Evolutionary conservation across 805 yeast species (phyloP).

Genomic region (Saturnispora quitensis): DNA sequence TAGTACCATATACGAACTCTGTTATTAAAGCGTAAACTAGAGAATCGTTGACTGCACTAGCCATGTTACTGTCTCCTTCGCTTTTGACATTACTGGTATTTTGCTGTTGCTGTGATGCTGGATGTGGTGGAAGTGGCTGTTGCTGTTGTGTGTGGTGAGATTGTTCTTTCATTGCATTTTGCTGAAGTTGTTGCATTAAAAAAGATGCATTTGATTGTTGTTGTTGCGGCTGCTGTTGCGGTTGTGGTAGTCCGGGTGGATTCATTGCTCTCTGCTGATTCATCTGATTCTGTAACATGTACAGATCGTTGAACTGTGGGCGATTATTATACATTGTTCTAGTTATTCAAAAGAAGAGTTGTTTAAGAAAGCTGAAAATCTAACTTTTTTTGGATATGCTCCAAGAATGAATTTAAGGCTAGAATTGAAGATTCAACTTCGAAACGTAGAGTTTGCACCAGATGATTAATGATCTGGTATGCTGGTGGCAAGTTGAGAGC

Average conservation of each 20-base stretch:
- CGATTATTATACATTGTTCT: slow-evolving; percentile 5
- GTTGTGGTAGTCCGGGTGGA: slow-evolving; percentile 5
- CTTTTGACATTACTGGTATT: background rate
- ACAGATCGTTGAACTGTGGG: slow-evolving; percentile 11
- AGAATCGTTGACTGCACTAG: slow-evolving; percentile 55
- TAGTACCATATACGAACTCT: slow-evolving; percentile 83
- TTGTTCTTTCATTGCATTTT: slow-evolving; percentile 6
- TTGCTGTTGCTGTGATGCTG: background rate
- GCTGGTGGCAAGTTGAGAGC: no score
- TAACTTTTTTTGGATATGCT: background rate
- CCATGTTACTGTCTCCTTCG: background rate
- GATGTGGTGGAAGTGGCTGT: slow-evolving; percentile 6
- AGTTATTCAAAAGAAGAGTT: background rate
- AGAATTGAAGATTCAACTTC: no score
- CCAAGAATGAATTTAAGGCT: background rate
- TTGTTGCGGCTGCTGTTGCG: slow-evolving; percentile 7
- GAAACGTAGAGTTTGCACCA: no score
- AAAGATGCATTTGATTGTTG: slow-evolving; percentile 14
- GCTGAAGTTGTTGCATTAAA: slow-evolving; percentile 20
- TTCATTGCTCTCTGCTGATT: slow-evolving; percentile 13
- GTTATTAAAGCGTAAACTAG: slow-evolving; percentile 85
- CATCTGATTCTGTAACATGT: slow-evolving; percentile 13
- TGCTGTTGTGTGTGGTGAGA: slow-evolving; percentile 2
- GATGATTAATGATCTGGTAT: no score
- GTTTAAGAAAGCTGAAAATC: background rate